Conservation (phyloP, 345 rosid genomes). For the Acer saccharum region DNA sequence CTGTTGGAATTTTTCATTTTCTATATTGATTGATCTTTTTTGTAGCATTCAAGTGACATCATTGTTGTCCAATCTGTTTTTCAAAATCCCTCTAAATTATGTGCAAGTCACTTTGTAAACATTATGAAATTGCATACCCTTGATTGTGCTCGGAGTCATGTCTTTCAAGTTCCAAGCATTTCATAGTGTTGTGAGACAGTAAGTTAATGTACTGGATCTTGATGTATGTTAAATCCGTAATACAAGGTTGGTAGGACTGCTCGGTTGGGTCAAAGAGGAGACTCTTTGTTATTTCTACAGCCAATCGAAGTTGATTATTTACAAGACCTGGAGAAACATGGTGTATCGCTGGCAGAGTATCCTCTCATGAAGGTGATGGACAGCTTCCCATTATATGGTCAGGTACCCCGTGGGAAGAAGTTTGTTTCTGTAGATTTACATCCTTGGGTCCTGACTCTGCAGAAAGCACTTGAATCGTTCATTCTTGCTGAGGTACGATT, state of each 20-base stretch:
- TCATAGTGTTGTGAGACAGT: background rate
- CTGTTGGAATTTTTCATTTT: constrained; percentile 14
- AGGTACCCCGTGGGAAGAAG: constrained; percentile 45
- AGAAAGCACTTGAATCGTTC: constrained; percentile 74
- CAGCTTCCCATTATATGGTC: constrained; percentile 56
- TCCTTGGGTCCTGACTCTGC: constrained; percentile 80
- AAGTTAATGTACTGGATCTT: background rate
- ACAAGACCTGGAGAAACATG: constrained; percentile 82
- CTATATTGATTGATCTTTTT: background rate
- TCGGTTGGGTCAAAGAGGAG: constrained; percentile 91
- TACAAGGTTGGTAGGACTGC: constrained; percentile 98
- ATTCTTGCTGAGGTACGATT: constrained; percentile 54
- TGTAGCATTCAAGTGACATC: background rate
- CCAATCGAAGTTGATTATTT: constrained; percentile 85
- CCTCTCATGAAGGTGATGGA: constrained; percentile 79
- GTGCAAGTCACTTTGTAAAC: background rate
- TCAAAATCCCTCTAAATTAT: background rate
- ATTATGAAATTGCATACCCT: background rate
- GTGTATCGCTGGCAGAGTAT: constrained; percentile 72
- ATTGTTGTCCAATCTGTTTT: background rate
- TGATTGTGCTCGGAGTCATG: background rate
- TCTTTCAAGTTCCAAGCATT: background rate
- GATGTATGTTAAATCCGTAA: constrained; percentile 23
- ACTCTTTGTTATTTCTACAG: constrained; percentile 81
- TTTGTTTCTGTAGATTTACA: constrained; percentile 61